Percentiles rank a stretch among this genome's conserved stretches.
phyloP scores from a whole-genome alignment of 352 stramenopile species.

The Detonula confervacea region DNA sequence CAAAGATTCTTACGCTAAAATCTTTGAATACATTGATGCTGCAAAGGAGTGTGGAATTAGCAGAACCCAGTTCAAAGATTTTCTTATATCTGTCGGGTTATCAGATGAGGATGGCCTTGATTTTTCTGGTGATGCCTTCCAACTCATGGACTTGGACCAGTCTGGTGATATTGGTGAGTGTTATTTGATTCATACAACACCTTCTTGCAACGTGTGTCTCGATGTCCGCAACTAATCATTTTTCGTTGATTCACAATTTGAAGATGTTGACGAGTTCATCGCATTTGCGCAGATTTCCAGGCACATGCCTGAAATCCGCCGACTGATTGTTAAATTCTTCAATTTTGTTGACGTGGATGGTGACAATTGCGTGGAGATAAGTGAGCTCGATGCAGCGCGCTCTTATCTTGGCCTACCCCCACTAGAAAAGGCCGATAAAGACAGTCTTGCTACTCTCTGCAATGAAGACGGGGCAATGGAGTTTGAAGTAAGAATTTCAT shows the following conservation, averaged over 20 bases:
- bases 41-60: conserved; percentile 10
- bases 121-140: conserved; percentile 42
- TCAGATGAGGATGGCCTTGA: conserved; percentile 25
- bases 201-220: too few species aligned
- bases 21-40: conserved; percentile 37
- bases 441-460: conserved; percentile 18
- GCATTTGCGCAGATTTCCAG: conserved; percentile 35
- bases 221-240: too few species aligned
- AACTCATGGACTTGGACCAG: conserved; percentile 45
- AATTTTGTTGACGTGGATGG: conserved; percentile 54
- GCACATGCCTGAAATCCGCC: conserved; percentile 31
- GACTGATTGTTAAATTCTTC: conserved; percentile 48
- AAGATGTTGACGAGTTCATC: conserved; percentile 38
- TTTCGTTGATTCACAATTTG: too few species aligned
- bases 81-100: conserved; percentile 24
- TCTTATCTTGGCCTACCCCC: conserved; percentile 40
- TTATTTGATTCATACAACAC: neutral
- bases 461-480: conserved; percentile 40
- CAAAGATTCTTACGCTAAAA: conserved; percentile 8
- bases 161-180: conserved; percentile 16
- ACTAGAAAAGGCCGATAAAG: conserved; percentile 18
- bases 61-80: conserved; percentile 22
- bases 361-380: conserved; percentile 32
- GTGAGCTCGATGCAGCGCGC: conserved; percentile 42
- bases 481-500: conserved; percentile 19